Percentiles rank a stretch among this genome's conserved stretches.
phyloP scores from a whole-genome alignment of 305 asterid species.

The Fraxinus latifolia region DNA sequence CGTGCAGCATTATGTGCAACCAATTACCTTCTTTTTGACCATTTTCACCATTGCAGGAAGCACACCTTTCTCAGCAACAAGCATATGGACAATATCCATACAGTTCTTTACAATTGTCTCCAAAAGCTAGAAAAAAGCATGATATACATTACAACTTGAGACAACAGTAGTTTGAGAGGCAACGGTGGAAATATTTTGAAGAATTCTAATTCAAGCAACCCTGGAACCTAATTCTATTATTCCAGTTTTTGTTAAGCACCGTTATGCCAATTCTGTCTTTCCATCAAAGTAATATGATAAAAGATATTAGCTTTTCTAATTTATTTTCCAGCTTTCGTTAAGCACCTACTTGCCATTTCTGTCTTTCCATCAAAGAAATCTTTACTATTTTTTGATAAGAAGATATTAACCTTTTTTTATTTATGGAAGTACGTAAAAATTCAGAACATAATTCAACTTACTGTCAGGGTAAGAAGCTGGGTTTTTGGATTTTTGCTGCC shows the following conservation, averaged over 20 bases:
- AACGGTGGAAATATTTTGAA: neutral
- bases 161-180: neutral
- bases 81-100: slow-evolving; percentile 96
- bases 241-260: neutral
- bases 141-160: slow-evolving; percentile 8
- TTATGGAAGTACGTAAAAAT: neutral
- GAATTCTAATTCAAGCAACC: neutral
- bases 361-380: neutral
- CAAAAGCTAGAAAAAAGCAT: slow-evolving; percentile 56
- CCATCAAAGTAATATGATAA: neutral
- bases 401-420: neutral
- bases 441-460: slow-evolving; percentile 31
- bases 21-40: slow-evolving; percentile 77
- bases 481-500: slow-evolving; percentile 60
- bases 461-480: slow-evolving; percentile 69
- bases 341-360: neutral
- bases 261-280: neutral
- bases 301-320: neutral
- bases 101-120: slow-evolving; percentile 98
- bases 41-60: slow-evolving; percentile 95
- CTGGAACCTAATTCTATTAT: neutral
- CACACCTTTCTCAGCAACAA: slow-evolving; percentile 90
- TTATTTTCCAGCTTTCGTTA: neutral
- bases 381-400: neutral
- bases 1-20: slow-evolving; percentile 16